Base-by-base conservation (phyloP, 2,329 filamentous ascomycete species). In the Pseudogymnoascus destructans region DNA sequence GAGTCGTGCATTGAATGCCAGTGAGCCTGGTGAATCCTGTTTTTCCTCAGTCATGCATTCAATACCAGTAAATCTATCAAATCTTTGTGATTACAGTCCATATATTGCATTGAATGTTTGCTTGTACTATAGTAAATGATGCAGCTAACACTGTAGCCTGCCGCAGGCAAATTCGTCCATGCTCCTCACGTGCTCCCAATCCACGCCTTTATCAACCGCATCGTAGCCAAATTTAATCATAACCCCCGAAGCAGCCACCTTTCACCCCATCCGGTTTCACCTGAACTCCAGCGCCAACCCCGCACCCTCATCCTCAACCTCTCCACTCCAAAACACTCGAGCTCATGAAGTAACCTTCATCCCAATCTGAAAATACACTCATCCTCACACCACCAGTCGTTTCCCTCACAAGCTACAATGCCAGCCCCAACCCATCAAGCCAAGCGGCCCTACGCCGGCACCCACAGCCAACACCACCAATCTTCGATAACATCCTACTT, bases 391-490 rank as follows among this genome's bases (percentile, higher is more conserved):
- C 46, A 30, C n/a, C 46, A 52, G 46, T 30, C 46, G n/a, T 52
- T 52, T 11, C 46, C 7, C 8, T 13, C 46, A 30, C 23, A 17
- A 52, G 25, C 46, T 52, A 60, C 40, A 63, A 66, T 67, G 64
- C 46, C 63, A 15, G 11, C 23, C 27, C 36, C 58, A 59, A 42
- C 64, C 63, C 61, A 61, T 57, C 65, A 66, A 61, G 23, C 75
- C 57, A 85, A 85, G 73, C 79, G 81, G 55, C 79, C 76, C 60
- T 84, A 84, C 67, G 77, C 79, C 59, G 81, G 81, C 66, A 76
- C 84, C 65, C 74, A 79, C 9, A 67, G 77, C 7, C 80, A 84
- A 66, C 77, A 79, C 25, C 23, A 52, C 59, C 80, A 82, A 59
- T 59, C 66, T 19, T 54, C 63, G 59, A 85, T 85, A 67, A 85